Percentiles rank a stretch among this genome's conserved stretches.
These are phyloP conservation scores for Salix purpurea DNA, from an alignment of 345 rosid species.

Conservation along the genomic window DNA sequence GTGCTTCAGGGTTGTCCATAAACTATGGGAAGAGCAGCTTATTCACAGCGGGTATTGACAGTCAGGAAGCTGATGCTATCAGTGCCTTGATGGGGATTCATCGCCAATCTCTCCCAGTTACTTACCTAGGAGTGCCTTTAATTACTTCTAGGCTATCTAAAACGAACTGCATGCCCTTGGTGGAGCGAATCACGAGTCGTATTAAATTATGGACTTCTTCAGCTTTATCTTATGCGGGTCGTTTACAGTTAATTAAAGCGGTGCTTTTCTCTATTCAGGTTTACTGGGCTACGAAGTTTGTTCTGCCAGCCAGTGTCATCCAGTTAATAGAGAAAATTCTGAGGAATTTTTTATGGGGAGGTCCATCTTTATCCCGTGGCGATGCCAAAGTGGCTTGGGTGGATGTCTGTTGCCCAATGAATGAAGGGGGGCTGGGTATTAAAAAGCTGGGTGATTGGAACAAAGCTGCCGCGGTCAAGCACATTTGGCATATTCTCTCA, in stretches of 20 bases:
- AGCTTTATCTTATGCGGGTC: not conserved
- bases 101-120: not conserved
- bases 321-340: not conserved
- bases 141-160: not conserved
- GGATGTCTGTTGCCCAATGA: not conserved
- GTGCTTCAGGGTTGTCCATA: not conserved
- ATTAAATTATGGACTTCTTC: not conserved
- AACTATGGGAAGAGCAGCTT: not conserved
- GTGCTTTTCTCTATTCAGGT: not conserved
- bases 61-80: not conserved
- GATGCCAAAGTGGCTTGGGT: not conserved
- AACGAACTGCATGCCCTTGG: not conserved
- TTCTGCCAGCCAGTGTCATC: not conserved
- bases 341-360: not conserved
- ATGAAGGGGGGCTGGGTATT: not conserved
- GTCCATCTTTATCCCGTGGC: not conserved
- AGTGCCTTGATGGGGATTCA: not conserved
- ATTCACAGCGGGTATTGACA: not conserved
- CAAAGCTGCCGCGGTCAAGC: too few relatives aligned
- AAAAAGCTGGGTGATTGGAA: too few relatives aligned
- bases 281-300: not conserved
- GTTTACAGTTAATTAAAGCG: not conserved
- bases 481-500: too few relatives aligned
- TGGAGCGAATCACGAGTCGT: not conserved
- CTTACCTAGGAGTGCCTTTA: not conserved